These are phyloP conservation scores for Tulasnella sp. DNA, from an alignment of 768 basidiomycete species.

Conservation along the genomic window DNA sequence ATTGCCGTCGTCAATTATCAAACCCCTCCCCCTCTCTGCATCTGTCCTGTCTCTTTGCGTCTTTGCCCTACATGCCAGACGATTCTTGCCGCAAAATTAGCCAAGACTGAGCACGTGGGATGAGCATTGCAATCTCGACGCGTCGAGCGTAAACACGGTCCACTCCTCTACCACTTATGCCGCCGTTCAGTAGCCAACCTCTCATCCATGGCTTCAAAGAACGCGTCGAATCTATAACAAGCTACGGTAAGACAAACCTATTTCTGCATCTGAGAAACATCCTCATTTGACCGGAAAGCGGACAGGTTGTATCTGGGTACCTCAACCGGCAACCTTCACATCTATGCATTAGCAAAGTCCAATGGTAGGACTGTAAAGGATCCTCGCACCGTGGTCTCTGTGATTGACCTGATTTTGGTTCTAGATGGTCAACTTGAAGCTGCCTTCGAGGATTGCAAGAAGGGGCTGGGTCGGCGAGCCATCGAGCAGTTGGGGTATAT, in stretches of 20 bases:
- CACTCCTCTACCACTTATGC: slow-evolving; percentile 26
- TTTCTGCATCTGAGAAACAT: neutral
- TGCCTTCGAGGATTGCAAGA: slow-evolving; percentile 56
- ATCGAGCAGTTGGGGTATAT: slow-evolving; percentile 87
- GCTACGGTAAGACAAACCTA: slow-evolving; percentile 11
- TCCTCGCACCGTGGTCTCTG: neutral
- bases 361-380: neutral
- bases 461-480: slow-evolving; percentile 52
- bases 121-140: slow-evolving; percentile 17
- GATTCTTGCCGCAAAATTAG: neutral
- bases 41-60: neutral
- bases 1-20: neutral
- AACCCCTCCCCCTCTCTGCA: neutral
- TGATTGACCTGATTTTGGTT: slow-evolving; percentile 7
- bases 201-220: slow-evolving; percentile 34
- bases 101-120: neutral
- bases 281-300: slow-evolving; percentile 27
- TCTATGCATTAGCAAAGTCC: slow-evolving; percentile 41
- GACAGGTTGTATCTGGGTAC: slow-evolving; percentile 59
- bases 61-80: neutral
- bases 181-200: slow-evolving; percentile 30
- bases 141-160: neutral
- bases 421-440: slow-evolving; percentile 32
- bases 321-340: slow-evolving; percentile 45
- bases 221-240: slow-evolving; percentile 31